These are phyloP conservation scores for Scutellaria galericulata DNA, from an alignment of 257 asterid genomes.

Conservation along the genomic window DNA sequence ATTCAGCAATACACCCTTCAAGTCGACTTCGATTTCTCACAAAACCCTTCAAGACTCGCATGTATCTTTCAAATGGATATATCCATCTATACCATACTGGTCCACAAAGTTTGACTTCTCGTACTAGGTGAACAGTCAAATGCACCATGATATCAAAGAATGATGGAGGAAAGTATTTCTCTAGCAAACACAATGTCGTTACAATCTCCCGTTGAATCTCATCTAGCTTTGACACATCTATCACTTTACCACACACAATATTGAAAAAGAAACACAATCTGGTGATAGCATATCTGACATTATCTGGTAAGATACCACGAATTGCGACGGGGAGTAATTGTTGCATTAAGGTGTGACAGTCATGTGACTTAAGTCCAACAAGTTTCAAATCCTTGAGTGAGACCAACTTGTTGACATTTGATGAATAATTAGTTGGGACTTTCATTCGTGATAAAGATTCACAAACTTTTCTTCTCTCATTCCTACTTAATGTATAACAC, in stretches of 20 bases:
- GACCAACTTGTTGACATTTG: too few species aligned
- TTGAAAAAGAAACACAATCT: constrained; percentile 22
- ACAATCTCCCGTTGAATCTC: background rate
- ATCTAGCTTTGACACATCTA: background rate
- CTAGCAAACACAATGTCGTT: background rate
- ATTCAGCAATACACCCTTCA: background rate
- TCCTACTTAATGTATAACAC: too few species aligned
- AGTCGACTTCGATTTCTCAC: background rate
- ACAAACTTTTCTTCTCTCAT: too few species aligned
- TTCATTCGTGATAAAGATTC: too few species aligned
- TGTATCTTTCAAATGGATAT: constrained; percentile 2
- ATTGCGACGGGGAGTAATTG: too few species aligned
- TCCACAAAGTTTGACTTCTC: background rate
- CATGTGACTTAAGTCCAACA: too few species aligned
- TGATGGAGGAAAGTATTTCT: background rate
- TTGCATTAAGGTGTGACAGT: too few species aligned
- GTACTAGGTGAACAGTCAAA: background rate
- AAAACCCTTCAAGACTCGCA: background rate
- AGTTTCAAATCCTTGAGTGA: too few species aligned
- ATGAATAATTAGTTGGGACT: too few species aligned
- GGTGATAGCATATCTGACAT: background rate
- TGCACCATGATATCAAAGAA: background rate
- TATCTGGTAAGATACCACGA: too few species aligned
- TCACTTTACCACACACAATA: background rate
- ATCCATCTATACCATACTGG: constrained; percentile 5